phyloP scores from a whole-genome alignment of 305 asterid species.

The Rubia balearica region DNA sequence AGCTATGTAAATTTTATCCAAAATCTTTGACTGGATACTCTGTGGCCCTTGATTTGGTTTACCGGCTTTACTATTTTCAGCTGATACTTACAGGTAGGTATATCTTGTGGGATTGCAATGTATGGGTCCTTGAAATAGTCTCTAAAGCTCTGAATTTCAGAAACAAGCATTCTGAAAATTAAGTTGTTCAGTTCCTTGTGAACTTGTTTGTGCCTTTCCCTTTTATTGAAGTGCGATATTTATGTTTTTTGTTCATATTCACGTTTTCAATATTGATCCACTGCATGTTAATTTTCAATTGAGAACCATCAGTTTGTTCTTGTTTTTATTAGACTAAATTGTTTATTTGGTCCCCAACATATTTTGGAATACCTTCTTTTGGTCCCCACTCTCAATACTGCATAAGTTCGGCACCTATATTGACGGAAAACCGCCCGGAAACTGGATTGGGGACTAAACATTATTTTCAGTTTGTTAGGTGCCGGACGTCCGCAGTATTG shows the following conservation, averaged over 20 bases:
- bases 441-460: no score
- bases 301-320: neutral
- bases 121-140: neutral
- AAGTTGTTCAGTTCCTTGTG: neutral
- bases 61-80: neutral
- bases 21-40: neutral
- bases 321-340: neutral
- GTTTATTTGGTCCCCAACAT: no score
- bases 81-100: neutral
- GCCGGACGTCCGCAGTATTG: no score
- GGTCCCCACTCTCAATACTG: no score
- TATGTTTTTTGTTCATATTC: neutral
- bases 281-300: neutral
- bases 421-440: no score
- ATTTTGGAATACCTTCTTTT: no score
- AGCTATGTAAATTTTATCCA: no score
- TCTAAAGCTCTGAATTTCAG: neutral
- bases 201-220: neutral
- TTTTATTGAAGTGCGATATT: neutral
- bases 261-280: neutral
- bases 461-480: no score
- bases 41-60: neutral
- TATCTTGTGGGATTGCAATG: neutral
- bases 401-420: no score
- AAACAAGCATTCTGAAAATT: neutral